These are phyloP conservation scores for Bidens hawaiensis DNA, from an alignment of 140 eudicot genomes.

Conservation along the genomic window DNA sequence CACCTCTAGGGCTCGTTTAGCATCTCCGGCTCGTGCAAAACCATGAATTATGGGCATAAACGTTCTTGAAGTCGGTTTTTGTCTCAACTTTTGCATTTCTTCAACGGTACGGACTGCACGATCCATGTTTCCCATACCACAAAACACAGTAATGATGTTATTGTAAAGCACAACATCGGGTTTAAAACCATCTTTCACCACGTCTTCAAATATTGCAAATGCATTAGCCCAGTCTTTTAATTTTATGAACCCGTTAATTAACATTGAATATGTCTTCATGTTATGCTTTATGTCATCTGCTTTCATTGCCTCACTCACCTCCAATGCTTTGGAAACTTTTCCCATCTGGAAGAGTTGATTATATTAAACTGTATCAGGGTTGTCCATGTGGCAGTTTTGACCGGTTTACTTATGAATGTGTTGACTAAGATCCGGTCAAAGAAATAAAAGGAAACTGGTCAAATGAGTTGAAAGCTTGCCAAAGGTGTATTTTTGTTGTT, in stretches of 20 bases:
- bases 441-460: not conserved
- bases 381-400: not conserved
- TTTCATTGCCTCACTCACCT: conserved; percentile 71
- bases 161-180: conserved; percentile 93
- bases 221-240: conserved; percentile 95
- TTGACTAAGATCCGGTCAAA: not conserved
- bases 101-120: conserved; percentile 82
- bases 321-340: conserved; percentile 84
- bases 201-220: conserved; percentile 87
- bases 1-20: conserved; percentile 66
- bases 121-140: conserved; percentile 96
- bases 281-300: conserved; percentile 65
- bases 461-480: not conserved
- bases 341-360: conserved; percentile 43
- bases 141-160: conserved; percentile 77
- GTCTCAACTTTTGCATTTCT: conserved; percentile 70
- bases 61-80: conserved; percentile 73
- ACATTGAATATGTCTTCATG: conserved; percentile 95
- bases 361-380: not conserved
- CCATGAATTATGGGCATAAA: conserved; percentile 96
- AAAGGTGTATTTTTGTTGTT: not conserved
- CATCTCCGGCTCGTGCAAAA: conserved; percentile 74
- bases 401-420: not conserved
- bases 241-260: conserved; percentile 74
- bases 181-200: conserved; percentile 64